Evolutionary conservation across 495 filamentous ascomycete species (phyloP).

Genomic region (Neurospora sp.): DNA sequence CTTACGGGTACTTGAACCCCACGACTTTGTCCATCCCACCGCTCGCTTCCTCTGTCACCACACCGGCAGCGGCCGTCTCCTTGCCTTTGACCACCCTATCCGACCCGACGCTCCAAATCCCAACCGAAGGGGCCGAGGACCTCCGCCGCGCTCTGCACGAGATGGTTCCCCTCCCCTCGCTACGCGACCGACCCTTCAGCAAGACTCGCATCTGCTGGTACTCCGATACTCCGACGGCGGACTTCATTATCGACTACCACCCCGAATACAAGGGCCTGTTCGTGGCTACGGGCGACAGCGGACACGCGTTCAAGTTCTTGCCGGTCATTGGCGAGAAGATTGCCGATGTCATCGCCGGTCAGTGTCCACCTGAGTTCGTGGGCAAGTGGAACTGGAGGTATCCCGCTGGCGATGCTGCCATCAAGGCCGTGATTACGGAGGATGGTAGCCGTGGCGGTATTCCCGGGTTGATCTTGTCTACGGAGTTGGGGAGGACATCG

Average conservation of each 20-base stretch:
- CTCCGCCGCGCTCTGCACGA: slow-evolving; percentile 51
- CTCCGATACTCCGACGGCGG: slow-evolving; percentile 66
- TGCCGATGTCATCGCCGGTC: slow-evolving; percentile 53
- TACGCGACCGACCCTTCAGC: slow-evolving; percentile 55
- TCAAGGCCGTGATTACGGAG: slow-evolving; percentile 32
- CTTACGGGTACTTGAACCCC: slow-evolving; percentile 73
- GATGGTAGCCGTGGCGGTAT: slow-evolving; percentile 59
- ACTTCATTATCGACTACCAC: slow-evolving; percentile 75
- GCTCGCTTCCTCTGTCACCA: slow-evolving; percentile 24
- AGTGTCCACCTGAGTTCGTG: slow-evolving; percentile 45
- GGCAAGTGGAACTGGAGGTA: slow-evolving; percentile 61
- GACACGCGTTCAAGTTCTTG: slow-evolving; percentile 85
- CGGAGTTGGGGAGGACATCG: slow-evolving; percentile 34
- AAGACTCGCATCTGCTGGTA: slow-evolving; percentile 84
- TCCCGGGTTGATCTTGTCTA: slow-evolving; percentile 43
- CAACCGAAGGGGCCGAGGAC: slow-evolving; percentile 49
- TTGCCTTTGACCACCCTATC: slow-evolving; percentile 37
- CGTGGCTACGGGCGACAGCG: slow-evolving; percentile 74
- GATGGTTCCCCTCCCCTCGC: slow-evolving; percentile 45
- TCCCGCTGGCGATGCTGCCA: slow-evolving; percentile 10
- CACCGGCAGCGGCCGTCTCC: slow-evolving; percentile 21
- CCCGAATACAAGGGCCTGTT: slow-evolving; percentile 59
- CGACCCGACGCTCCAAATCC: slow-evolving; percentile 35
- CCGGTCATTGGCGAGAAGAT: slow-evolving; percentile 75
- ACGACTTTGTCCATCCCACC: slow-evolving; percentile 30